Base-by-base conservation (phyloP, 2,329 filamentous ascomycete genomes). In the Penicillium carneum region DNA sequence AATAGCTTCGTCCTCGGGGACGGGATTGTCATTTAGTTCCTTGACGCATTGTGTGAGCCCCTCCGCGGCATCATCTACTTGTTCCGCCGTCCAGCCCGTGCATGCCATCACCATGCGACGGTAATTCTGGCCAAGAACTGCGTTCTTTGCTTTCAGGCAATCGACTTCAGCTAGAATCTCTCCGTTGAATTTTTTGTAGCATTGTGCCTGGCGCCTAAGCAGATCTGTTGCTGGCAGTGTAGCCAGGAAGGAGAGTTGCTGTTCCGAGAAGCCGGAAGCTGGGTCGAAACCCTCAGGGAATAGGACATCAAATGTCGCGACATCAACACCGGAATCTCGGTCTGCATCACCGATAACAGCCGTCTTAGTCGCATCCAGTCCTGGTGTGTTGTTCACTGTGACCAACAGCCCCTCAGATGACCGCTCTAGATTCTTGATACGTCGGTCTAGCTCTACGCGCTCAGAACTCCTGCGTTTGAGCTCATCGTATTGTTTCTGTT, bases 31-130 rank as follows among this genome's bases (percentile, higher is more conserved):
- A 71, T 93, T 96, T 23, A 80, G 58, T 42, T 82, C 80, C 78
- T 97, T 94, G 2, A 98, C 90, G 2, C 95, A 95, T 64, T 91
- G 88, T 48, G 96, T 86, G 45, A 99, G 81, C 2, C 88, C 88
- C 54, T 92, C 91, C 0, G 97, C 83, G 53, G 93, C 86, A 59
- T 87, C 86, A 69, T 98, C 95, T 14, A 98, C 90, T 60, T 92
- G 86, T 9, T 84, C 84, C 63, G 96, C 92, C 0, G 87, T 84
- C 36, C 93, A 90, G 9, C 88, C 88, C 0, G 93, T 96, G 74
- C 94, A 97, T 12, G 97, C 81, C 56, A 90, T 88, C 26, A 99
- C 92, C 33, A 98, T 91, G 67, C 90, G 90, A 29, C 93, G 86
- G 75, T 97, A 97, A 77, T 95, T 92, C 67, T 90, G 84, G 72